These are phyloP conservation scores for Coelastrella sp. DNA, from an alignment of 139 green algal species.

Conservation along the genomic window DNA sequence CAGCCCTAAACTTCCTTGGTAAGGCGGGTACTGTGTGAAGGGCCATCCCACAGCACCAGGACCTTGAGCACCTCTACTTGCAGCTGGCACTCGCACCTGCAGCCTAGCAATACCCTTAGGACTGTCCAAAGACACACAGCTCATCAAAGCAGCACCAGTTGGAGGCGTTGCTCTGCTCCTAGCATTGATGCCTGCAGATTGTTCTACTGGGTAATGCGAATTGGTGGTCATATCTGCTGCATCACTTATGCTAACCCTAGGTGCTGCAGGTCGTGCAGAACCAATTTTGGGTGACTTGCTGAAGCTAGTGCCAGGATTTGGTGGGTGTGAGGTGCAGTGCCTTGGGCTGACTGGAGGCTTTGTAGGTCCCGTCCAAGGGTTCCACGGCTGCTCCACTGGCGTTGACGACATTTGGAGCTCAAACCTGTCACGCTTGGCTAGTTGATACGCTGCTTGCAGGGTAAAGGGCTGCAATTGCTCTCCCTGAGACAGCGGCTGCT, in stretches of 20 bases:
- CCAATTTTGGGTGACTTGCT: background rate
- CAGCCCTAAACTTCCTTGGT: background rate
- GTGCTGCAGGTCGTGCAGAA: background rate
- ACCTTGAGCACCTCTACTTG: background rate
- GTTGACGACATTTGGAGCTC: no score
- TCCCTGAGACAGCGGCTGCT: no score
- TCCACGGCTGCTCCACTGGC: background rate
- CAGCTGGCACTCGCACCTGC: background rate
- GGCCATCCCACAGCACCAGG: background rate
- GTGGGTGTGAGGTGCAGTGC: background rate
- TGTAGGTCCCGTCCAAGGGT: background rate
- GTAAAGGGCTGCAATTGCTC: background rate
- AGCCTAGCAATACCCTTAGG: background rate
- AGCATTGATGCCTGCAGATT: no score
- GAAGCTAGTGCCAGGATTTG: background rate
- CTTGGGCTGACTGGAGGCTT: background rate
- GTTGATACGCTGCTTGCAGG: slow-evolving; percentile 23
- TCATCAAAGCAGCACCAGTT: background rate
- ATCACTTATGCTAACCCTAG: background rate
- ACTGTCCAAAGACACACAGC: background rate
- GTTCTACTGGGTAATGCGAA: background rate
- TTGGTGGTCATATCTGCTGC: background rate
- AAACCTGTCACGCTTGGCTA: no score
- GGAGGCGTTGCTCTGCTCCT: background rate
- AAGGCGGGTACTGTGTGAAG: background rate